Conservation (phyloP, 805 yeast genomes). For the Sungouiozyma ichnusensis region DNA sequence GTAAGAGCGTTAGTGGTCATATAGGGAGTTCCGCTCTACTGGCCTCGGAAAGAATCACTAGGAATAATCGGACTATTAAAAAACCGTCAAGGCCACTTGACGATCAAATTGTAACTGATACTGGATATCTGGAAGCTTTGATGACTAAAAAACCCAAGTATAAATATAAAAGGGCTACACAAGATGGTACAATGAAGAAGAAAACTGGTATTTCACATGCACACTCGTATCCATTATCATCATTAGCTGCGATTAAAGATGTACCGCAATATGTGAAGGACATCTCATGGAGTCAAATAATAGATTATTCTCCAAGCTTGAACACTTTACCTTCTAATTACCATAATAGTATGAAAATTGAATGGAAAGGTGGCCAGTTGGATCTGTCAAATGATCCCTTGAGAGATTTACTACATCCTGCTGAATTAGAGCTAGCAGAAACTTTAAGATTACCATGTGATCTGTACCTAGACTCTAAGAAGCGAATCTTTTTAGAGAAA, state of each 20-base stretch:
- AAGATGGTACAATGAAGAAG: conserved; percentile 15
- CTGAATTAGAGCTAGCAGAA: conserved; percentile 76
- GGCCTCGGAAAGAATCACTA: not conserved
- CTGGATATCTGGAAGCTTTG: not conserved
- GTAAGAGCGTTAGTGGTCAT: not conserved
- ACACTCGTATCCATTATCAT: conserved; percentile 14
- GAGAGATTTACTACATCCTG: conserved; percentile 66
- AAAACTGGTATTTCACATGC: conserved; percentile 18
- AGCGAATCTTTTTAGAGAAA: conserved; percentile 79
- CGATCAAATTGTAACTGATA: not conserved
- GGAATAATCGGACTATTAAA: not conserved
- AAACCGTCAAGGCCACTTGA: not conserved
- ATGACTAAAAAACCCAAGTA: not conserved
- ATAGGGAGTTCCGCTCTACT: not conserved
- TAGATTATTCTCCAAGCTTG: conserved; percentile 67
- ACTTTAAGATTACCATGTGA: conserved; percentile 77
- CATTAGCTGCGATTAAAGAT: conserved; percentile 16
- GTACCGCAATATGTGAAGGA: conserved; percentile 29
- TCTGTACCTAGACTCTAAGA: conserved; percentile 66
- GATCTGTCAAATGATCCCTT: conserved; percentile 71
- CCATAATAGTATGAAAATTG: conserved; percentile 66
- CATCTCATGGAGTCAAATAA: conserved; percentile 54
- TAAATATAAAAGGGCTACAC: conserved; percentile 8
- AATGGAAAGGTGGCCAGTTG: conserved; percentile 98
- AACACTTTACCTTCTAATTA: conserved; percentile 51